These are phyloP conservation scores for Lanzia echinophila DNA, from an alignment of 2,329 filamentous ascomycete genomes.

Conservation along the genomic window DNA sequence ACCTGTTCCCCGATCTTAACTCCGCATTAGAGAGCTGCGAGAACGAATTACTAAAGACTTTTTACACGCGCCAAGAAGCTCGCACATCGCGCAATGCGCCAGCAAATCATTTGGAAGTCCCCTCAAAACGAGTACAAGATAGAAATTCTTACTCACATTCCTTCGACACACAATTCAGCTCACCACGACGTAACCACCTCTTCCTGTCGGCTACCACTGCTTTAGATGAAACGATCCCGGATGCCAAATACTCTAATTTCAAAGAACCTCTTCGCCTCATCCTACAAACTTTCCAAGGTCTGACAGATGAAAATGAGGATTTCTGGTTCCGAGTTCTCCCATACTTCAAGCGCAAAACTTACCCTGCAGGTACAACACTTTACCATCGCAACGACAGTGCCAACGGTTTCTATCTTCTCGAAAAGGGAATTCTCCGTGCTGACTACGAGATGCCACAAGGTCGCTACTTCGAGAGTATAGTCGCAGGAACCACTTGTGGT, in stretches of 20 bases:
- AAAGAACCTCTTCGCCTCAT: slow-evolving; percentile 87
- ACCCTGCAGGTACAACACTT: slow-evolving; percentile 61
- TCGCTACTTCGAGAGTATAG: slow-evolving; percentile 80
- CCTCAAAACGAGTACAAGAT: slow-evolving; percentile 8
- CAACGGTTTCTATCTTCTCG: slow-evolving; percentile 82
- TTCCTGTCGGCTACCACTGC: slow-evolving; percentile 72
- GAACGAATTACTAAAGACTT: slow-evolving; percentile 80
- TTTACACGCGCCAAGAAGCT: slow-evolving; percentile 65
- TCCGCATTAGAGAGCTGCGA: slow-evolving; percentile 91
- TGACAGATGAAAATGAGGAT: slow-evolving; percentile 81
- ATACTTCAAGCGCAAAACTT: slow-evolving; percentile 68
- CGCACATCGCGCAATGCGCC: slow-evolving; percentile 39
- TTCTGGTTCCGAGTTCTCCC: slow-evolving; percentile 81
- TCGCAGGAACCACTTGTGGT: slow-evolving; percentile 89
- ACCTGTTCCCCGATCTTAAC: slow-evolving; percentile 83
- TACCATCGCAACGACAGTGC: slow-evolving; percentile 73
- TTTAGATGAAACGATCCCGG: slow-evolving; percentile 54
- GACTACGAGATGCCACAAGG: slow-evolving; percentile 92
- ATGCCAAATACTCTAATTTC: slow-evolving; percentile 72
- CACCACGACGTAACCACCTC: slow-evolving; percentile 72
- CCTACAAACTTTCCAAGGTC: slow-evolving; percentile 87
- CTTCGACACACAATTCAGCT: slow-evolving; percentile 57
- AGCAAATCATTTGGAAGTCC: slow-evolving; percentile 26
- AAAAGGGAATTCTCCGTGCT: slow-evolving; percentile 79
- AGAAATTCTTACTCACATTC: slow-evolving; percentile 41